phyloP scores from a whole-genome alignment of 352 stramenopile genomes.

The Pythium brassicae region DNA sequence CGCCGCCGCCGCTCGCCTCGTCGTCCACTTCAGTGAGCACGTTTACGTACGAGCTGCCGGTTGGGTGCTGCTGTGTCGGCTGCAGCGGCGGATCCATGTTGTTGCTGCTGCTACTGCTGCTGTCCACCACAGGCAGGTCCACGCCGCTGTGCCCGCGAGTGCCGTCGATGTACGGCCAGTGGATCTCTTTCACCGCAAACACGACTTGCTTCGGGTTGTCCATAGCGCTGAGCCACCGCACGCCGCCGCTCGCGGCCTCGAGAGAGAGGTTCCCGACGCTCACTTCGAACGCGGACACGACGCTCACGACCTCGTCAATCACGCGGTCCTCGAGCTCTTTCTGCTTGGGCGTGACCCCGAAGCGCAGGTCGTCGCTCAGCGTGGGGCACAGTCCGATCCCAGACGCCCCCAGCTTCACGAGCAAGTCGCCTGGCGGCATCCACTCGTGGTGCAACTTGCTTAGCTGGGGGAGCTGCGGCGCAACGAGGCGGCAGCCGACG shows the following conservation, averaged over 20 bases:
- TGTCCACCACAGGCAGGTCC: neutral
- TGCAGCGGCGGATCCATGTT: neutral
- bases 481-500: slow-evolving; percentile 47
- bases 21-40: slow-evolving; percentile 68
- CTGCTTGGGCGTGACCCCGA: slow-evolving; percentile 42
- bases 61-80: slow-evolving; percentile 4
- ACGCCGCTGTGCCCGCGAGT: slow-evolving; percentile 7
- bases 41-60: slow-evolving; percentile 43
- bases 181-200: slow-evolving; percentile 72
- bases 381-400: slow-evolving; percentile 63
- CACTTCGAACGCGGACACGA: slow-evolving; percentile 65
- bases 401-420: slow-evolving; percentile 45
- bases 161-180: slow-evolving; percentile 67
- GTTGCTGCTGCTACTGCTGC: neutral
- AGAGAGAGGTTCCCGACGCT: slow-evolving; percentile 32
- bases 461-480: slow-evolving; percentile 45
- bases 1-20: slow-evolving; percentile 45
- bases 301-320: slow-evolving; percentile 59
- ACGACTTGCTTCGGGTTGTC: slow-evolving; percentile 55
- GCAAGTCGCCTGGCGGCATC: slow-evolving; percentile 49
- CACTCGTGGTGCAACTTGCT: slow-evolving; percentile 27
- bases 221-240: slow-evolving; percentile 26
- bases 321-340: slow-evolving; percentile 68
- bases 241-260: slow-evolving; percentile 16
- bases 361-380: slow-evolving; percentile 26